Base-by-base conservation (phyloP, 495 filamentous ascomycete species). In the Xylaria telfairii region DNA sequence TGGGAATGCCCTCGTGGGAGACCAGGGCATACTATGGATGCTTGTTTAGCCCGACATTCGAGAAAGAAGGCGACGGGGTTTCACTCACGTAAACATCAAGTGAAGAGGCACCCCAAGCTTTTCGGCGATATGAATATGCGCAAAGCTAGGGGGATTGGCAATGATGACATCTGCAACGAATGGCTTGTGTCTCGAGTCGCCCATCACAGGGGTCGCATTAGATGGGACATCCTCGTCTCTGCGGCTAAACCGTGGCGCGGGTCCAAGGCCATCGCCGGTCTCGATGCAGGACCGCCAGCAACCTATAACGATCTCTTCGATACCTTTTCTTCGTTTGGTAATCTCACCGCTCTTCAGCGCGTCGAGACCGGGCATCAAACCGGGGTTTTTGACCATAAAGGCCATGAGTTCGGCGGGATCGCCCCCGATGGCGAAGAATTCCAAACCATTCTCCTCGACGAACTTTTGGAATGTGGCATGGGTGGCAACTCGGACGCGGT, bases 331-430 rank as follows among this genome's bases (percentile, higher is more conserved):
- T n/a, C 90, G 83, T 71, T 87, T 84, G 2, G 84, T 84, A 44
- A 95, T 87, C 65, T 92, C 92, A 13, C 92, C 92, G 49, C 83
- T 88, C 53, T 87, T 86, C 24, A 95, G 80, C 4, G 89, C 85
- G 60, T 90, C 84, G 56, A 94, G 83, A 15, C 88, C 87, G 0
- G 92, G 92, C 80, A 94, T 90, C 67, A 96, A 82, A 1, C 92
- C 91, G 15, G 92, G 91, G 78, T 96, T 93, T 76, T 93, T 93
- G 26, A 94, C 92, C 92, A 95, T 94, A 73, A 92, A 95, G 3
- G 90, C 88, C 92, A 96, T 96, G 30, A 96, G 85, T 74, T 92
- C 89, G 1, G 89, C 84, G 19, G 93, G 92, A 76, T 95, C 91
- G 37, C 92, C 92, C 13, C 92, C 92, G 44, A 95, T 92, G 56